Evolutionary conservation across 305 asterid genomes (phyloP).

Genomic region (Fraxinus baroniana): DNA sequence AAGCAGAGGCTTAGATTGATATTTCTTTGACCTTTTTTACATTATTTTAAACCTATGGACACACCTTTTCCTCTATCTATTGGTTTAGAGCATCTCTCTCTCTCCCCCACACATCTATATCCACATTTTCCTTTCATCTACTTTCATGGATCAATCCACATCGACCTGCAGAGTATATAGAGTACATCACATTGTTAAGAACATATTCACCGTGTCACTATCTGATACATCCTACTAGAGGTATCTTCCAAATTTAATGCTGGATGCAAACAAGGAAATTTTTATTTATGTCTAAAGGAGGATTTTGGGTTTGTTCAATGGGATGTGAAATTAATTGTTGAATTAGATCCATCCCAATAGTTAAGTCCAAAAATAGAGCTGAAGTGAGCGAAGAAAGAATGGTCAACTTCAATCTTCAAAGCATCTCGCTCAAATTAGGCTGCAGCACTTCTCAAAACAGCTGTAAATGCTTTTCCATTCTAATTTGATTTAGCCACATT

Average conservation of each 20-base stretch:
- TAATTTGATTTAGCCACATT: not conserved
- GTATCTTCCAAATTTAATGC: not conserved
- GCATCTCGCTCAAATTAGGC: not conserved
- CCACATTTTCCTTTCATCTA: not conserved
- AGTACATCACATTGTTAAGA: not conserved
- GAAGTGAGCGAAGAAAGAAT: not conserved
- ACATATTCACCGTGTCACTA: not conserved
- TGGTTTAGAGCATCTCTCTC: not conserved
- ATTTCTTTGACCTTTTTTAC: not conserved
- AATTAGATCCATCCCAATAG: not conserved
- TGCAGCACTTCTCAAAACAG: not conserved
- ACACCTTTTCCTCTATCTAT: not conserved
- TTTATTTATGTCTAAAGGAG: not conserved
- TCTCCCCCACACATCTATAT: not conserved
- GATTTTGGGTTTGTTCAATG: not conserved
- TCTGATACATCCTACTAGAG: not conserved
- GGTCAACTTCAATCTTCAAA: not conserved
- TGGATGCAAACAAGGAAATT: not conserved
- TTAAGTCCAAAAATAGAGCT: not conserved
- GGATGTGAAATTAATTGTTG: not conserved
- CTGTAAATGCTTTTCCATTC: not conserved
- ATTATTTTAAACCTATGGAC: not conserved
- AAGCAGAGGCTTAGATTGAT: not conserved
- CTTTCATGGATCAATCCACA: not conserved
- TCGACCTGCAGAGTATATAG: not conserved